Evolutionary conservation across 495 filamentous ascomycete genomes (phyloP).

Genomic region (Beverwykella pulmonaria): DNA sequence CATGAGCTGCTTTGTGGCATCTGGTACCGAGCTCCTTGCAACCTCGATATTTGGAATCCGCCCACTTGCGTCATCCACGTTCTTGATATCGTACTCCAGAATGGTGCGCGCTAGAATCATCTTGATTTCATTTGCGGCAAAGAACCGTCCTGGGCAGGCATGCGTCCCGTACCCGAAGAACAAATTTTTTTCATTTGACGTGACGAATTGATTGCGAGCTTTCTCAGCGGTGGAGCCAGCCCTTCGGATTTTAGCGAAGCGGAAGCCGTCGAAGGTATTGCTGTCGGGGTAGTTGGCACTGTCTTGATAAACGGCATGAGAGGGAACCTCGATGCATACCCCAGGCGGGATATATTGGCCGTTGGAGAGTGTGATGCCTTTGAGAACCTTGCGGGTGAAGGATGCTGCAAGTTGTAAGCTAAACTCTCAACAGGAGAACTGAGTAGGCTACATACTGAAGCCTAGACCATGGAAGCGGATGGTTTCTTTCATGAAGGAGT

Average conservation of each 20-base stretch:
- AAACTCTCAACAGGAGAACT: background rate
- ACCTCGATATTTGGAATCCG: constrained; percentile 15
- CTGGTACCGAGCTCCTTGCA: constrained; percentile 8
- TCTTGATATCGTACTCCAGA: constrained; percentile 27
- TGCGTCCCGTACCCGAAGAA: constrained; percentile 28
- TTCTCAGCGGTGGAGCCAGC: background rate
- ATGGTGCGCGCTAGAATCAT: constrained; percentile 29
- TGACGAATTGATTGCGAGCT: constrained; percentile 34
- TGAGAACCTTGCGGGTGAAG: constrained; percentile 33
- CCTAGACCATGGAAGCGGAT: constrained; percentile 13
- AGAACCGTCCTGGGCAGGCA: constrained; percentile 33
- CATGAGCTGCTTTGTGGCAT: constrained; percentile 25
- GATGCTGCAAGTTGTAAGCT: constrained; percentile 8
- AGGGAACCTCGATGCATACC: constrained; percentile 22
- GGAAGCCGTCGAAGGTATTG: constrained; percentile 31
- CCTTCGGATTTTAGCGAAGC: constrained; percentile 27
- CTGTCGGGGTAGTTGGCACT: constrained; percentile 22
- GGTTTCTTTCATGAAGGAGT: constrained; percentile 35
- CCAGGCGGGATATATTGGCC: constrained; percentile 34
- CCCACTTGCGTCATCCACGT: constrained; percentile 19
- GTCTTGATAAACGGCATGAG: constrained; percentile 25
- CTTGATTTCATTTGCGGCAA: constrained; percentile 36
- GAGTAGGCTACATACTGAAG: constrained; percentile 13
- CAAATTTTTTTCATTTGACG: constrained; percentile 22
- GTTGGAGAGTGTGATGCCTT: constrained; percentile 33